Base-by-base conservation (phyloP, 768 basidiomycete genomes). In the Chiua virens region DNA sequence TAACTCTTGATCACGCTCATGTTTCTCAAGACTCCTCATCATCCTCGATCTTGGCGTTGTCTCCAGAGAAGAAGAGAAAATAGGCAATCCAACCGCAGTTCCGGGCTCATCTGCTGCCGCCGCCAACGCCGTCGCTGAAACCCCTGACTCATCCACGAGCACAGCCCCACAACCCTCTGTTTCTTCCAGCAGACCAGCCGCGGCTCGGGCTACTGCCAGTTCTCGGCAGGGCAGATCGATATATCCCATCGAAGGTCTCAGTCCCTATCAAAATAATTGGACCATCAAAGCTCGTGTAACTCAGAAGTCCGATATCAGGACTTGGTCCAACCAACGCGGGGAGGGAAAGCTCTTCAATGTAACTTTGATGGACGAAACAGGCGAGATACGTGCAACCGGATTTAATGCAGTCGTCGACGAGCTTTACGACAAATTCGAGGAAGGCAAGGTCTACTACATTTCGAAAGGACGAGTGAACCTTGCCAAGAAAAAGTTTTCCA, bases 211-310 rank as follows among this genome's bases (percentile, higher is more conserved):
- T 23, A 44, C 50, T 18, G n/a, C 58, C 47, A 49, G 49, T 37
- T 58, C 53, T 17, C 60, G 49, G 50, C 39, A 48, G 32, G 60
- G 63, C 22, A 69, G 66, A 35, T 62, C 64, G 13, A 67, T 85
- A 28, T 86, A 86, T 69, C 96, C 95, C 3, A 98, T 99, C 57
- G 96, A 97, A 65, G 89, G 86, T 6, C 80, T 98, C 40, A 94
- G 89, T 63, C 96, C 96, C 9, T 98, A 98, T 62, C 93, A 97
- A 71, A 98, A 96, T 74, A 92, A 92, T 69, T 99, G 97, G 97
- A 94, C 91, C 10, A 96, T 98, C 77, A 94, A 93, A 67, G 96
- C 92, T 25, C 87, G 92, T 37, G 92, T 98, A 43, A 89, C 85
- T 13, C 82, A 89, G 55, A 98, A 96, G 69, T 82, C 83, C 1